These are phyloP conservation scores for Hyphodiscus sp. DNA, from an alignment of 2,329 filamentous ascomycete genomes.

Conservation along the genomic window DNA sequence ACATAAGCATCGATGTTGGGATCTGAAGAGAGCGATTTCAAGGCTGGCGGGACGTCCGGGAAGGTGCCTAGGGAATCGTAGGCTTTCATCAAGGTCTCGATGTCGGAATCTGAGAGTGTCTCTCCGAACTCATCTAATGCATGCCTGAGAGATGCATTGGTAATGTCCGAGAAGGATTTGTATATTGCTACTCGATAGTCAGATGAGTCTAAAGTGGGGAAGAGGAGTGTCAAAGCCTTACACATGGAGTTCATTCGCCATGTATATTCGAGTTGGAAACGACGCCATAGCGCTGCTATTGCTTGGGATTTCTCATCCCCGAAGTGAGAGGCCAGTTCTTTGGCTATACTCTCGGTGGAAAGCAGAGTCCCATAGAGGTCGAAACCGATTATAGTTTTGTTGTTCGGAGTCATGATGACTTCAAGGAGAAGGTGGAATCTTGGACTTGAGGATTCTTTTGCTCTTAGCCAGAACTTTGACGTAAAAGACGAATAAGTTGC, in stretches of 20 bases:
- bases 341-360: conserved; percentile 62
- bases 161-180: conserved; percentile 56
- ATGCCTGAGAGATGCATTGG: conserved; percentile 54
- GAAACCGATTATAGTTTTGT: conserved; percentile 54
- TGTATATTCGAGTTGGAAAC: conserved; percentile 64
- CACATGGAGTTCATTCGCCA: conserved; percentile 73
- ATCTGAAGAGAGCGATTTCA: conserved; percentile 40
- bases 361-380: conserved; percentile 72
- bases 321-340: conserved; percentile 50
- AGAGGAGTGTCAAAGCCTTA: conserved; percentile 31
- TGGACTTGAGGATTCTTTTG: neutral
- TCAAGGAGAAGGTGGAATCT: neutral
- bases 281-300: conserved; percentile 57
- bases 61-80: conserved; percentile 62
- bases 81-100: conserved; percentile 49
- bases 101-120: conserved; percentile 37
- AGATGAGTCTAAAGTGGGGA: neutral
- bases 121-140: conserved; percentile 53
- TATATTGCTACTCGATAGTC: conserved; percentile 45
- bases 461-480: neutral
- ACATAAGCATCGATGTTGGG: conserved; percentile 43
- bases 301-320: conserved; percentile 48
- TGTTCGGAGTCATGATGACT: conserved; percentile 22
- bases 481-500: neutral
- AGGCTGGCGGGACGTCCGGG: conserved; percentile 51